Percentiles rank a stretch among this genome's conserved stretches.
Evolutionary conservation across 495 filamentous ascomycete genomes (phyloP).

Genomic region (Entonaema liquescens): DNA sequence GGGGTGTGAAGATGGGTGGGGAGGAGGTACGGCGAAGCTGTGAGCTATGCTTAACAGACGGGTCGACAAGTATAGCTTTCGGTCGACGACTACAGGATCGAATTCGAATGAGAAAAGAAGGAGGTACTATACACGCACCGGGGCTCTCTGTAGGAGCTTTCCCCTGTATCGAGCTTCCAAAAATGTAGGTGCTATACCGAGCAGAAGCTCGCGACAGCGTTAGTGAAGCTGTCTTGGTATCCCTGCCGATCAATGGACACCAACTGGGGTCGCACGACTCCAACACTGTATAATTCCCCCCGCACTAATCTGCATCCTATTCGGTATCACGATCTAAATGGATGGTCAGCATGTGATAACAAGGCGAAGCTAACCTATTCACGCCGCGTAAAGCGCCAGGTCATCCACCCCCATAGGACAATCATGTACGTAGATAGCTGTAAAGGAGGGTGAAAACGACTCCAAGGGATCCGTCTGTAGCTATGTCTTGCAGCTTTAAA

Average conservation of each 20-base stretch:
- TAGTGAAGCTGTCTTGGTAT: slow-evolving; percentile 23
- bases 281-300: slow-evolving; percentile 25
- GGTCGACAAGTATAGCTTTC: neutral
- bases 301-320: slow-evolving; percentile 32
- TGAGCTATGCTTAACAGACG: slow-evolving; percentile 18
- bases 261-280: slow-evolving; percentile 33
- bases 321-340: slow-evolving; percentile 33
- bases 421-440: slow-evolving; percentile 19
- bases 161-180: neutral
- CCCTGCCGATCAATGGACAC: slow-evolving; percentile 14
- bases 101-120: neutral
- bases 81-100: neutral
- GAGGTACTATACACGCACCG: neutral
- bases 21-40: neutral
- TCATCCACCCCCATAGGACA: slow-evolving; percentile 23
- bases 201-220: slow-evolving; percentile 15
- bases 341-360: slow-evolving; percentile 36
- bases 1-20: slow-evolving; percentile 15
- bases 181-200: neutral
- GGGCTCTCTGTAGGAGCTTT: neutral
- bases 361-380: slow-evolving; percentile 1
- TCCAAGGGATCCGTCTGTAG: slow-evolving; percentile 9
- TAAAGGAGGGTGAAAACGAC: slow-evolving; percentile 27
- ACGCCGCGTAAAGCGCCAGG: slow-evolving; percentile 39
- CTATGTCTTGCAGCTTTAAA: slow-evolving; percentile 24